Conservation (phyloP, 202 grass and related monocot genomes). For the Musa balbisiana region DNA sequence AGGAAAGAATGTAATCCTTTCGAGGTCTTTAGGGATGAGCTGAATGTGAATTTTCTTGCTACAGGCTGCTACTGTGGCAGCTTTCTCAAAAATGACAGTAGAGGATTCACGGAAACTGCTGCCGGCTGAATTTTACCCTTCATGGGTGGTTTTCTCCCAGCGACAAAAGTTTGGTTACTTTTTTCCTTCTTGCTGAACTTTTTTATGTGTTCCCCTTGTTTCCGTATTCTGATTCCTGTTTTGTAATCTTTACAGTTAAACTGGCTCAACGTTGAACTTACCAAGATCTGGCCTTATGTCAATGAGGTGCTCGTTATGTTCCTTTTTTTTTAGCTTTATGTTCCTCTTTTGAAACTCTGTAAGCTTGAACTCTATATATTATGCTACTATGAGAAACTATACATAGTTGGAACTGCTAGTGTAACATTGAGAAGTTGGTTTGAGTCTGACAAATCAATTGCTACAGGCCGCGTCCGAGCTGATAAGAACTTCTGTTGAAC, state of each 20-base stretch:
- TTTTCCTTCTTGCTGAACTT: not conserved
- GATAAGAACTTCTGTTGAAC: constrained; percentile 88
- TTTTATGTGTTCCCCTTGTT: constrained; percentile 15
- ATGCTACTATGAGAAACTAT: not conserved
- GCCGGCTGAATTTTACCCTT: constrained; percentile 69
- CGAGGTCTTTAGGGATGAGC: not conserved
- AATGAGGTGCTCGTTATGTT: constrained; percentile 50
- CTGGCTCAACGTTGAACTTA: constrained; percentile 78
- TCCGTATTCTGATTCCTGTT: constrained; percentile 33
- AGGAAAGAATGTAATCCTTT: not conserved
- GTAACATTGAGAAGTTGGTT: constrained; percentile 2
- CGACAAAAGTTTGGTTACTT: constrained; percentile 80
- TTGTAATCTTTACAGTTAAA: constrained; percentile 55
- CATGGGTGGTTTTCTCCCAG: constrained; percentile 84
- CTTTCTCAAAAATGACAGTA: constrained; percentile 71
- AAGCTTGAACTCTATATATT: not conserved
- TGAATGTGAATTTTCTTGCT: constrained; percentile 10
- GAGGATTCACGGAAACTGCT: constrained; percentile 75
- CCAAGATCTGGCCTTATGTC: constrained; percentile 87
- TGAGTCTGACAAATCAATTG: constrained; percentile 6
- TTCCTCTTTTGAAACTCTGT: not conserved
- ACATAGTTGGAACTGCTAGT: not conserved
- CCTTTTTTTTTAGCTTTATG: not conserved
- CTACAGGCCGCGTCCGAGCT: constrained; percentile 87
- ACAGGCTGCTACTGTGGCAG: constrained; percentile 49